Evolutionary conservation across 805 yeast species (phyloP).

Genomic region (Suhomyces emberorum): DNA sequence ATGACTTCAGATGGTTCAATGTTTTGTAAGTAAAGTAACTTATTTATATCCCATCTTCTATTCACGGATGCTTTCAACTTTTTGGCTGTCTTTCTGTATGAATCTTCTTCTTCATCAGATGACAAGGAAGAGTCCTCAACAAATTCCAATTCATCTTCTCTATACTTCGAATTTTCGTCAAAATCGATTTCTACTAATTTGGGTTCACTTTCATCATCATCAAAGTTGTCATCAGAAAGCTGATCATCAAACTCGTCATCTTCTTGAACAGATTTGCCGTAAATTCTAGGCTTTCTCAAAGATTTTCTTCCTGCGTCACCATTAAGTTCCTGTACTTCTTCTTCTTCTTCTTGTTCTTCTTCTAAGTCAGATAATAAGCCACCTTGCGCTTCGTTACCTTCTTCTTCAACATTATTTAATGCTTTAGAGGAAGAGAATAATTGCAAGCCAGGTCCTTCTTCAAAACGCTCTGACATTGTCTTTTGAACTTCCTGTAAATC

Average conservation of each 20-base stretch:
- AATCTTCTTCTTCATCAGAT: constrained; percentile 34
- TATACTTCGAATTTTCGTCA: constrained; percentile 28
- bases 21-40: constrained; percentile 75
- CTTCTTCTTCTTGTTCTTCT: constrained; percentile 30
- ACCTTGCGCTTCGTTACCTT: constrained; percentile 34
- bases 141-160: constrained; percentile 36
- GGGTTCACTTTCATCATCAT: constrained; percentile 35
- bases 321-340: constrained; percentile 27
- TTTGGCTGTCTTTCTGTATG: constrained; percentile 53
- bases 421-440: constrained; percentile 65
- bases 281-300: constrained; percentile 55
- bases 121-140: constrained; percentile 48
- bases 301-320: constrained; percentile 59
- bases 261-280: constrained; percentile 50
- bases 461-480: constrained; percentile 54
- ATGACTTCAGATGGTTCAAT: constrained; percentile 71
- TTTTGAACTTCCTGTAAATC: constrained; percentile 69
- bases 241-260: constrained; percentile 43
- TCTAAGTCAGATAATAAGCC: constrained; percentile 30
- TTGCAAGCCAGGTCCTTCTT: constrained; percentile 67
- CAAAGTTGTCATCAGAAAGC: constrained; percentile 40
- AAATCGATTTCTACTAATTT: constrained; percentile 49
- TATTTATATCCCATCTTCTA: constrained; percentile 75
- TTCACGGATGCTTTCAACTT: constrained; percentile 52
- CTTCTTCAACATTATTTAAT: constrained; percentile 35